Conservation (phyloP, 192 early-diverging fungal genomes). For the Gamsiella multidivaricata region DNA sequence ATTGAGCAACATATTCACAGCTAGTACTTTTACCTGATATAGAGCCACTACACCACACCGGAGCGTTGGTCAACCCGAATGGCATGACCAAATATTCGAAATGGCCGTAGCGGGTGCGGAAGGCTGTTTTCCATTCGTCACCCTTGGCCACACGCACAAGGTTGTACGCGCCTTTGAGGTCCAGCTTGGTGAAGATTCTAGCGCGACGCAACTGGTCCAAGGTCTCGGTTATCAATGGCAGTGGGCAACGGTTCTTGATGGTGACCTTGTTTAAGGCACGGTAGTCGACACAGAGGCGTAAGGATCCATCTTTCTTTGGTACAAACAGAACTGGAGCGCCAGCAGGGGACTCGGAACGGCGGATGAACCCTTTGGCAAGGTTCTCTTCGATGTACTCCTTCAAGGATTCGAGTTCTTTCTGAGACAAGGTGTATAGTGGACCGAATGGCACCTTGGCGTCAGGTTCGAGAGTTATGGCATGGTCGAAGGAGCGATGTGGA, state of each 20-base stretch:
- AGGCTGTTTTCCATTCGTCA: constrained; percentile 45
- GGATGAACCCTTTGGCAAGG: constrained; percentile 33
- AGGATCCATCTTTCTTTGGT: constrained; percentile 59
- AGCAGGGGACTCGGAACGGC: constrained; percentile 45
- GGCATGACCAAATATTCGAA: constrained; percentile 71
- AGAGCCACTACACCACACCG: too few relatives aligned
- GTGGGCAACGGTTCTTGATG: constrained; percentile 59
- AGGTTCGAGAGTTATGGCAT: background rate
- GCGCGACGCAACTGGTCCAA: constrained; percentile 47
- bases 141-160: constrained; percentile 47
- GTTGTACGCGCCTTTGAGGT: constrained; percentile 57
- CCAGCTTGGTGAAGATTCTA: constrained; percentile 57
- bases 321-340: constrained; percentile 60
- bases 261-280: constrained; percentile 61
- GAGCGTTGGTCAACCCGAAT: constrained; percentile 70
- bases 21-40: too few relatives aligned
- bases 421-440: background rate
- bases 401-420: background rate
- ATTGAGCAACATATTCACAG: too few relatives aligned
- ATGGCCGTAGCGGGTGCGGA: constrained; percentile 27
- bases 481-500: background rate
- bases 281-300: constrained; percentile 65
- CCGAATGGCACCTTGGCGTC: background rate
- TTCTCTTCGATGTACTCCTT: background rate
- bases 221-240: constrained; percentile 62